Percentiles rank a stretch among this genome's conserved stretches.
phyloP scores from a whole-genome alignment of 768 basidiomycete genomes.

The Rhizopogon rudus region DNA sequence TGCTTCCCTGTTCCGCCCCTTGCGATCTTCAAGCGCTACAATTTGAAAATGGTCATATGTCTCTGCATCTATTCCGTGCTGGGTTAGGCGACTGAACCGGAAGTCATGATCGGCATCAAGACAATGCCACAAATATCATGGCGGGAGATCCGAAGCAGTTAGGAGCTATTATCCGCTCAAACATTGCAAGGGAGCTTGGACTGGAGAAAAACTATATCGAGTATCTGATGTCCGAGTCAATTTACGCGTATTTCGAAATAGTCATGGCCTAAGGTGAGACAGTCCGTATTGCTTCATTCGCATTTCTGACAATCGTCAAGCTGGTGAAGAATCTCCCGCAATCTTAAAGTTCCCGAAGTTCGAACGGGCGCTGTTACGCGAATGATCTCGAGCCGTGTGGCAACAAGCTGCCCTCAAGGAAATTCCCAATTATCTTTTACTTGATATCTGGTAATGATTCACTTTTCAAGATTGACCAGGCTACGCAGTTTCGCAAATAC shows the following conservation, averaged over 20 bases:
- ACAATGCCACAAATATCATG: constrained; percentile 48
- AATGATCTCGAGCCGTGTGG: constrained; percentile 47
- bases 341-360: constrained; percentile 47
- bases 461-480: constrained; percentile 65
- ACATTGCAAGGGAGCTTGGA: constrained; percentile 50
- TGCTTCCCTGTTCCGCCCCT: too few species aligned
- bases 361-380: constrained; percentile 56
- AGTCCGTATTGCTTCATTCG: constrained; percentile 5
- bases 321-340: constrained; percentile 51
- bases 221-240: constrained; percentile 40
- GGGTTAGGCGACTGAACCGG: constrained; percentile 68
- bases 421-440: constrained; percentile 59
- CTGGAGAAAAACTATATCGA: constrained; percentile 59
- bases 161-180: constrained; percentile 61
- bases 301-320: constrained; percentile 37
- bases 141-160: constrained; percentile 72
- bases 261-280: constrained; percentile 32
- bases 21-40: constrained; percentile 31
- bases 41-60: constrained; percentile 50
- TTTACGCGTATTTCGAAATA: constrained; percentile 33
- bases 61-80: constrained; percentile 54
- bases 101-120: constrained; percentile 58
- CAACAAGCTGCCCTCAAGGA: constrained; percentile 20
- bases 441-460: too few species aligned
- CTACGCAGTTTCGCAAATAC: constrained; percentile 47